These are phyloP conservation scores for Saturnispora saitoi DNA, from an alignment of 805 yeast genomes.

Conservation along the genomic window DNA sequence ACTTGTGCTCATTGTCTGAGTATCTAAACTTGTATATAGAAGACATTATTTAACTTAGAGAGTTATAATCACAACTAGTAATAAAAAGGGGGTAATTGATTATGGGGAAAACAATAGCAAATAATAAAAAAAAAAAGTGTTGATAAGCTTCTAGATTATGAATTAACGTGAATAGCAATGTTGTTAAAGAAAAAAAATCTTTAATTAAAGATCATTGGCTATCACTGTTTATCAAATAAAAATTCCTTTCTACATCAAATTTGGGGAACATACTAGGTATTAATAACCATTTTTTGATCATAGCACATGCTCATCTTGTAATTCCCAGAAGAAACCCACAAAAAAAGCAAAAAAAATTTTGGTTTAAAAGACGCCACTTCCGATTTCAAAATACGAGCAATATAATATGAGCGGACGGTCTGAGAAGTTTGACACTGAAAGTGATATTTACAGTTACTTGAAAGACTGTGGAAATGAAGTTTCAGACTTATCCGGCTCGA, in stretches of 20 bases:
- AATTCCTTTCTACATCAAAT: background rate
- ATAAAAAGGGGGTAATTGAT: slow-evolving; percentile 12
- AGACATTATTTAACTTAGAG: slow-evolving; percentile 8
- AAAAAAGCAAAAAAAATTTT: background rate
- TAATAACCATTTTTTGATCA: no score
- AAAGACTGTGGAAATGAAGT: no score
- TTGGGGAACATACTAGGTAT: background rate
- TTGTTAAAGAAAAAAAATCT: no score
- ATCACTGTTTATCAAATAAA: no score
- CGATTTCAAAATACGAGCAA: slow-evolving; percentile 17
- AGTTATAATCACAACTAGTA: background rate
- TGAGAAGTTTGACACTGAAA: no score
- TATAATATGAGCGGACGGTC: slow-evolving; percentile 19
- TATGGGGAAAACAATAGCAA: slow-evolving; percentile 14
- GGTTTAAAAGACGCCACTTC: background rate
- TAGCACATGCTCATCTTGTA: background rate
- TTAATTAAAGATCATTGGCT: no score
- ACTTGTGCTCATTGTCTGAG: background rate
- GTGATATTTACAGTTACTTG: no score
- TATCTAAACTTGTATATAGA: slow-evolving; percentile 6
- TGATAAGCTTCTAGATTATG: background rate
- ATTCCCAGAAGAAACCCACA: background rate
- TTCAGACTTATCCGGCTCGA: no score
- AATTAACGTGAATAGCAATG: no score
- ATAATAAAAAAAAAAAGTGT: background rate